Evolutionary conservation across 1,284 basidiomycete species (phyloP), one percentile per base, ranked within the genome.

Genomic region (Mycena sp.): DNA sequence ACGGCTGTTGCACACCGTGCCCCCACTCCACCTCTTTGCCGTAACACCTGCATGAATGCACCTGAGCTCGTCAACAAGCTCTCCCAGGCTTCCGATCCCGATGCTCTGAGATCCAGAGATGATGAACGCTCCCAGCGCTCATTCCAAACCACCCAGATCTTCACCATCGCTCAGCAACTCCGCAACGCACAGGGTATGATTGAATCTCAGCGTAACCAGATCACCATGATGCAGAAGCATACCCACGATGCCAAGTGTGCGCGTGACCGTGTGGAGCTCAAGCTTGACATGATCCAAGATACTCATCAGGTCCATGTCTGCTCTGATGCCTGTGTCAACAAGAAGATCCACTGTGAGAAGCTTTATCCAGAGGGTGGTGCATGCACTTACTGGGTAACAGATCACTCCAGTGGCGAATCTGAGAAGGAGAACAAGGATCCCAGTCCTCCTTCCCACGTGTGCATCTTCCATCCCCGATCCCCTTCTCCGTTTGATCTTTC

Each of bases 361-460:
- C 6, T 45, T 45, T 46, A 35, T 56, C 44, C 54, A 12, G 43
- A 56, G 25, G 41, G n/a, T n/a, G n/a, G n/a, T n/a, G n/a, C n/a
- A n/a, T n/a, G n/a, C n/a, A n/a, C n/a, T n/a, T n/a, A n/a, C 19
- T 54, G 38, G 40, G 16, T 54, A 2, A n/a, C 52, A 54, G 52
- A 54, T 37, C 32, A 5, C 30, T 35, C 29, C 52, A 6, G 21
- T 23, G 53, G 45, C 41, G 41, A 55, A 4, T 41, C 50, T 14
- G 38, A 53, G 7, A 53, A 43, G 37, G 38, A 41, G 51, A 53
- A 53, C 49, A 12, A 7, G 32, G 35, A 51, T 26, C 35, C 35
- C 10, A 38, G 32, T 21, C n/a, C 21, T 35, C n/a, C n/a, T 26
- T 40, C 35, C 35, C n/a, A n/a, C n/a, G n/a, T n/a, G n/a, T n/a